phyloP scores from a whole-genome alignment of 495 filamentous ascomycete genomes.

The Penicillium simplicissimum region DNA sequence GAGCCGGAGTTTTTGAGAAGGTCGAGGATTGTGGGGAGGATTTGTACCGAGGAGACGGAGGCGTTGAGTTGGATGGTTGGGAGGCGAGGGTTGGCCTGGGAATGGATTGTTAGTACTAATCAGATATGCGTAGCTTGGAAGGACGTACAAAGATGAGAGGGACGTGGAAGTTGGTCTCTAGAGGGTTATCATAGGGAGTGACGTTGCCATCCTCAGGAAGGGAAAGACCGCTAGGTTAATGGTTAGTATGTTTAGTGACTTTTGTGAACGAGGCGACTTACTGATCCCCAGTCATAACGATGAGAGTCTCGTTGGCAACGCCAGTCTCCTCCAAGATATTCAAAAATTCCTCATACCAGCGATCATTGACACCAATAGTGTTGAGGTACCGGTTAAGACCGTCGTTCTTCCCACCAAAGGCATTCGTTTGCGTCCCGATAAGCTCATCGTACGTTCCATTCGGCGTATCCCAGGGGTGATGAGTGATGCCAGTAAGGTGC shows the following conservation, averaged over 20 bases:
- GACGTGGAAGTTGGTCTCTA: slow-evolving; percentile 51
- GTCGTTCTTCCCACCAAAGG: slow-evolving; percentile 31
- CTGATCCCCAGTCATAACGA: slow-evolving; percentile 49
- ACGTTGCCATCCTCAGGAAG: slow-evolving; percentile 46
- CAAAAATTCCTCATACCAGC: slow-evolving; percentile 39
- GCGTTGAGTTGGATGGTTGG: slow-evolving; percentile 44
- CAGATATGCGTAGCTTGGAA: neutral
- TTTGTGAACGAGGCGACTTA: slow-evolving; percentile 14
- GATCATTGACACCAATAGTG: slow-evolving; percentile 42
- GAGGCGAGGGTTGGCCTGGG: slow-evolving; percentile 43
- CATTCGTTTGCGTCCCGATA: slow-evolving; percentile 20
- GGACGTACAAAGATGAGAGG: slow-evolving; percentile 45
- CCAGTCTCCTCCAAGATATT: slow-evolving; percentile 43
- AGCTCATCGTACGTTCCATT: slow-evolving; percentile 32
- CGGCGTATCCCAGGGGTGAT: slow-evolving; percentile 45
- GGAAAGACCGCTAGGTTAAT: slow-evolving; percentile 35
- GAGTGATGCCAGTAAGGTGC: slow-evolving; percentile 45
- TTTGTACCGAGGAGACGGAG: slow-evolving; percentile 47
- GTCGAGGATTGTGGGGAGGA: slow-evolving; percentile 53
- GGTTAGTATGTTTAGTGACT: slow-evolving; percentile 6
- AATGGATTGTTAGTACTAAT: neutral
- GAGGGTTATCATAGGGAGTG: slow-evolving; percentile 53
- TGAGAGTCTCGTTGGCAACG: slow-evolving; percentile 43
- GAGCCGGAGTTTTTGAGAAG: slow-evolving; percentile 48
- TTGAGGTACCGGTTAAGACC: slow-evolving; percentile 44